A percentile compares a stretch with the other conserved stretches of the same genome.
Evolutionary conservation across 2,329 filamentous ascomycete species (phyloP).

Genomic region (Madurella fahalii): DNA sequence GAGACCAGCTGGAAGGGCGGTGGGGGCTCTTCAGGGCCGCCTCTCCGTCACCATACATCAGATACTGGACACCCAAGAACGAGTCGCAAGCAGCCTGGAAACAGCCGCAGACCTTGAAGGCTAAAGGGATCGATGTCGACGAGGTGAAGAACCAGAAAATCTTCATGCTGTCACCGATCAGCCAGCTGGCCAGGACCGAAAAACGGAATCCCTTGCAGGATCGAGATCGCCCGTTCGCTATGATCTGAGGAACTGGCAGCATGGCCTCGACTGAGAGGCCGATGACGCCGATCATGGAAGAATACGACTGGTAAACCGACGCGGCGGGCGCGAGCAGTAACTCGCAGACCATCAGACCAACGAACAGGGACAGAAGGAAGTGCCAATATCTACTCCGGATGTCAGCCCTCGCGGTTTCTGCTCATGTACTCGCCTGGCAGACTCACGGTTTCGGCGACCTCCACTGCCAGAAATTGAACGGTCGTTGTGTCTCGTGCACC

Average conservation of each 20-base stretch:
- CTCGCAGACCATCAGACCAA: conserved; percentile 58
- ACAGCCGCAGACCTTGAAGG: conserved; percentile 77
- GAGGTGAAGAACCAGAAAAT: conserved; percentile 81
- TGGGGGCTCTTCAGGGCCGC: conserved; percentile 32
- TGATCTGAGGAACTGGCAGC: conserved; percentile 75
- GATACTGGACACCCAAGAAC: conserved; percentile 71
- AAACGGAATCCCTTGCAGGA: conserved; percentile 76
- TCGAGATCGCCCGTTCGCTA: conserved; percentile 62
- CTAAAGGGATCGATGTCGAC: conserved; percentile 64
- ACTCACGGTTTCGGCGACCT: conserved; percentile 62
- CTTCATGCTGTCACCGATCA: conserved; percentile 79
- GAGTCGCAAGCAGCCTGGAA: conserved; percentile 76
- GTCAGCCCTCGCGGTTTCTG: conserved; percentile 22
- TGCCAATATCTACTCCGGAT: conserved; percentile 63
- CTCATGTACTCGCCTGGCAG: not conserved
- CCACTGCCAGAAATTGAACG: conserved; percentile 84
- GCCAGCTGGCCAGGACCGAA: conserved; percentile 72
- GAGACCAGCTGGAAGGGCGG: conserved; percentile 8
- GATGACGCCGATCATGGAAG: conserved; percentile 65
- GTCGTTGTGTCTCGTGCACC: conserved; percentile 49
- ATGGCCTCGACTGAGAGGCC: conserved; percentile 75
- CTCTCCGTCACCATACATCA: conserved; percentile 59
- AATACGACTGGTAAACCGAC: conserved; percentile 61
- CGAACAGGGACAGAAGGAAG: conserved; percentile 66
- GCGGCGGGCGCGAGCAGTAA: conserved; percentile 59